These are phyloP conservation scores for Mortierella sp. DNA, from an alignment of 371 early-diverging fungal species.

Conservation along the genomic window DNA sequence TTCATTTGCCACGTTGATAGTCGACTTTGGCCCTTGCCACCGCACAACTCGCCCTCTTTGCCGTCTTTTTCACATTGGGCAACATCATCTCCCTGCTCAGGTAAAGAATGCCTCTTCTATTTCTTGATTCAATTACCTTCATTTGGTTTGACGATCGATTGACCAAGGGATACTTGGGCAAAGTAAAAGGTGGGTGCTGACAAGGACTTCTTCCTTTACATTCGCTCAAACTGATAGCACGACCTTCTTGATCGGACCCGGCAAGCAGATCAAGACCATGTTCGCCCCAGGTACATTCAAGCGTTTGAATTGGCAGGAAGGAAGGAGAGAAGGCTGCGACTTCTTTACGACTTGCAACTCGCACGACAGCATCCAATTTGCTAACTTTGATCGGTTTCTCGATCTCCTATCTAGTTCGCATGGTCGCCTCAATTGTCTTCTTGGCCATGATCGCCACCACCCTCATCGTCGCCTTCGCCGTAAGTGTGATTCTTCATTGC, in stretches of 20 bases:
- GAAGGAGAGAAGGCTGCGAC: not conserved
- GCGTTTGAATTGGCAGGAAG: not conserved
- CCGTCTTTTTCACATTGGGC: constrained; percentile 90
- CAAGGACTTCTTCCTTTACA: not conserved
- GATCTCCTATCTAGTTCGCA: constrained; percentile 63
- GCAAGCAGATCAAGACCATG: constrained; percentile 88
- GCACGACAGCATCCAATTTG: not conserved
- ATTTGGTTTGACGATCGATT: not conserved
- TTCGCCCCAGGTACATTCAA: constrained; percentile 74
- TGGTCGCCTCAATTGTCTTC: constrained; percentile 76
- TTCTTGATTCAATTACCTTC: not conserved
- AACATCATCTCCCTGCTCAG: constrained; percentile 88
- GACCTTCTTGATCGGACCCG: constrained; percentile 90
- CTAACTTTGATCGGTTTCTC: constrained; percentile 54
- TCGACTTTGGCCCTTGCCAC: constrained; percentile 74
- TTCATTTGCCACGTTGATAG: constrained; percentile 52
- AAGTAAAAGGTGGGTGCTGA: not conserved
- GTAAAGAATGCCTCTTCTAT: constrained; percentile 46
- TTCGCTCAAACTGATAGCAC: constrained; percentile 64
- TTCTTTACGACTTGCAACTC: not conserved
- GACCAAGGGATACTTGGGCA: not conserved
- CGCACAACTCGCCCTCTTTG: constrained; percentile 79
- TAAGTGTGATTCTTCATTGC: constrained; percentile 34
- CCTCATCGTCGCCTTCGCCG: constrained; percentile 71
- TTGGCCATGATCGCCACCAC: constrained; percentile 71